phyloP scores from a whole-genome alignment of 1,139 yeast species.

The Cylindricascospora bacillispora region DNA sequence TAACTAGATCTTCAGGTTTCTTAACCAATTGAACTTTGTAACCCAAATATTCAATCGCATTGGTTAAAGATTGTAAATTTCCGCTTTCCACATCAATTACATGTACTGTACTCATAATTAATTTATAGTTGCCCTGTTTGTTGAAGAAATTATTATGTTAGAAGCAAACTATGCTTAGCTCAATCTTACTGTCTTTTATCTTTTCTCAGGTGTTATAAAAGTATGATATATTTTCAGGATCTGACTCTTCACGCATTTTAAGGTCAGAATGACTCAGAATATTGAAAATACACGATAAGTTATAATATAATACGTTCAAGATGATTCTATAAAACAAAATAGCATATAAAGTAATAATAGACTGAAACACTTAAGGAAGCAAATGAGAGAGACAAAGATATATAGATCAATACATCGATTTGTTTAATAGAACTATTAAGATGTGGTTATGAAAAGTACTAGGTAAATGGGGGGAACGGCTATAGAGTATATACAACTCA shows the following conservation, averaged over 20 bases:
- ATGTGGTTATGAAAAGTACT: no score
- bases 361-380: no score
- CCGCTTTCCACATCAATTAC: conserved; percentile 95
- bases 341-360: no score
- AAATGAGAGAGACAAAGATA: no score
- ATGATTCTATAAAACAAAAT: no score
- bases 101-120: conserved; percentile 36
- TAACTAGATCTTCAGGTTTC: conserved; percentile 31
- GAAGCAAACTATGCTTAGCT: background rate
- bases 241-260: conserved; percentile 2
- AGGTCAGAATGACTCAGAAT: no score
- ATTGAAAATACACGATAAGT: no score
- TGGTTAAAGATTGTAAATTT: conserved; percentile 73
- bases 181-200: background rate
- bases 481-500: no score
- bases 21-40: conserved; percentile 44
- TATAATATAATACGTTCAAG: no score
- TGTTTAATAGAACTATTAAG: no score
- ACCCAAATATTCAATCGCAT: conserved; percentile 73
- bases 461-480: no score
- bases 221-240: background rate
- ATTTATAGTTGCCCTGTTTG: background rate
- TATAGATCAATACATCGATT: no score
- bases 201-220: background rate
- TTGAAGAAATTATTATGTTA: background rate